phyloP scores from a whole-genome alignment of 495 filamentous ascomycete species.

The Penicillium fimorum region DNA sequence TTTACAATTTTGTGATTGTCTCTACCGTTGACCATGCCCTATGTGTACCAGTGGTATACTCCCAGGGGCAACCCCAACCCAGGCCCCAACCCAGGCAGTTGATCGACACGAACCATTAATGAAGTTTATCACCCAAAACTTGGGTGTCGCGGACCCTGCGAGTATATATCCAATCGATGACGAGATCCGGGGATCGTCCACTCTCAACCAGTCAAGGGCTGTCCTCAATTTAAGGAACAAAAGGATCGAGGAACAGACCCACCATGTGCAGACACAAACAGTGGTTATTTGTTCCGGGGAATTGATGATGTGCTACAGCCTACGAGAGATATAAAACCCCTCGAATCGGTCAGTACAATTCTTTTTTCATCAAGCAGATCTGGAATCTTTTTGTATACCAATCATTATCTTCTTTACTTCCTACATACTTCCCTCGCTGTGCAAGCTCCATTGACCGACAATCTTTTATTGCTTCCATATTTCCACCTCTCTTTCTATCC shows the following conservation, averaged over 20 bases:
- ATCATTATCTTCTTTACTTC: neutral
- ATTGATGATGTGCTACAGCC: neutral
- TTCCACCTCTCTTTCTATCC: neutral
- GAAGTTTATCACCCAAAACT: neutral
- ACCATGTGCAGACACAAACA: conserved; percentile 6
- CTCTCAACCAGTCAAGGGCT: neutral
- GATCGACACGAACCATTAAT: conserved; percentile 8
- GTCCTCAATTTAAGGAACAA: neutral
- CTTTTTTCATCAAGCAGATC: conserved; percentile 17
- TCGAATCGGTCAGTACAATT: neutral
- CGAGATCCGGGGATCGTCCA: neutral
- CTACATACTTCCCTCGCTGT: neutral
- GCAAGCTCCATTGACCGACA: conserved; percentile 4
- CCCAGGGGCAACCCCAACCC: conserved; percentile 1
- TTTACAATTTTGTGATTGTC: neutral
- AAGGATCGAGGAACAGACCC: neutral
- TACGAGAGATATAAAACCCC: conserved; percentile 20
- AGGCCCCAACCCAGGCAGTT: neutral
- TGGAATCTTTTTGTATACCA: conserved; percentile 6
- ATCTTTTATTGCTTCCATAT: conserved; percentile 1
- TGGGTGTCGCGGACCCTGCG: neutral
- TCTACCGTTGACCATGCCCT: neutral
- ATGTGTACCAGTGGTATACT: neutral
- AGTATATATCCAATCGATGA: neutral
- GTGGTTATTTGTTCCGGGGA: neutral